Conservation (phyloP, 2,329 filamentous ascomycete genomes). For the Parascedosporium putredinis region DNA sequence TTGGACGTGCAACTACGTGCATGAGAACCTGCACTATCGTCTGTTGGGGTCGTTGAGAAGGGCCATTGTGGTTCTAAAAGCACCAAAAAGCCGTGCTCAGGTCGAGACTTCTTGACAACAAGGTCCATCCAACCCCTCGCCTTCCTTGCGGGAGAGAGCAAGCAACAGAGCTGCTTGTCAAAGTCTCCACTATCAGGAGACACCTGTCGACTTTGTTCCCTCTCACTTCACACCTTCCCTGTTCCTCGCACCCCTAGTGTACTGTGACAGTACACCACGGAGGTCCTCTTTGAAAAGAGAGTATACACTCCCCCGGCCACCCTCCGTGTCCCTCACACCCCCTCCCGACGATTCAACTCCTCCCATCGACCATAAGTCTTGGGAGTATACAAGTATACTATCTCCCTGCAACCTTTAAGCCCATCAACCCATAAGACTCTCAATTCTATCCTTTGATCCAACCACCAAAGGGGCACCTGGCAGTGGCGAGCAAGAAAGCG, state of each 20-base stretch:
- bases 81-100: background rate
- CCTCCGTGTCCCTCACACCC: background rate
- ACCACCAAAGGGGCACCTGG: background rate
- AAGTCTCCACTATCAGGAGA: constrained; percentile 8
- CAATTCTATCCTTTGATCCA: constrained; percentile 5
- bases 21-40: background rate
- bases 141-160: background rate
- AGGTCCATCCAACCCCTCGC: background rate
- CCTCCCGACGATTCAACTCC: background rate
- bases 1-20: background rate
- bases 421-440: constrained; percentile 16
- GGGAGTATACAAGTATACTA: constrained; percentile 34
- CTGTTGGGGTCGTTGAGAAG: background rate
- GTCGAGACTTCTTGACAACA: background rate
- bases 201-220: constrained; percentile 2
- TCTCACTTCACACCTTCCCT: too few relatives aligned
- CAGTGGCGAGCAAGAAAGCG: background rate
- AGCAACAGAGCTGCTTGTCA: background rate
- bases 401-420: constrained; percentile 31
- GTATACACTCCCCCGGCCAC: background rate
- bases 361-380: constrained; percentile 1
- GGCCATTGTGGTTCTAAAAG: background rate
- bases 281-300: too few relatives aligned
- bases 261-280: background rate
- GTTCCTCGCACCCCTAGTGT: background rate